phyloP scores from a whole-genome alignment of 2,329 filamentous ascomycete species.

The Botrytis hyacinthi region DNA sequence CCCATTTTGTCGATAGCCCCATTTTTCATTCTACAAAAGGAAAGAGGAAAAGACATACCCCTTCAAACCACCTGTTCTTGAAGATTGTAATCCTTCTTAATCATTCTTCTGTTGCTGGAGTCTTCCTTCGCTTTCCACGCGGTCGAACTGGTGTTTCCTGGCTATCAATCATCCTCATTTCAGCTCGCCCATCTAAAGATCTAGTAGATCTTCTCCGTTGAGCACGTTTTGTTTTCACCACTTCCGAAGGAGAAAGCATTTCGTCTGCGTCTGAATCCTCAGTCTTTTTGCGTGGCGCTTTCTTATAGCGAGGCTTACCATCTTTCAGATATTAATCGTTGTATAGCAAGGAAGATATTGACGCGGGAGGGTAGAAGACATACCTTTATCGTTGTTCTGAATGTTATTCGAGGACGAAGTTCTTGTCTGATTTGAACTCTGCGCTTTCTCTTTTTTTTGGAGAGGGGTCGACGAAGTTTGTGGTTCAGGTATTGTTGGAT shows the following conservation, averaged over 20 bases:
- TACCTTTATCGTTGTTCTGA: not conserved
- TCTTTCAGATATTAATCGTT: not conserved
- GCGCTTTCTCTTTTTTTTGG: not conserved
- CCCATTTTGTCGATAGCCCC: not conserved
- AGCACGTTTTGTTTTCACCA: not conserved
- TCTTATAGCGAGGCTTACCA: conserved; percentile 7
- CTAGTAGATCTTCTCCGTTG: not conserved
- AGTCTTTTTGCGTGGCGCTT: not conserved
- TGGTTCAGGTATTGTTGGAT: not conserved
- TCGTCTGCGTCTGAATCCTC: conserved; percentile 5
- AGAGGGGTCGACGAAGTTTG: not conserved
- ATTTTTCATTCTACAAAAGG: not conserved
- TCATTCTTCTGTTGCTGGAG: not conserved
- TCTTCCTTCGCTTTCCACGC: not conserved
- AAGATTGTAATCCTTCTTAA: not conserved
- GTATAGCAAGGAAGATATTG: not conserved
- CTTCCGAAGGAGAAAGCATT: not conserved
- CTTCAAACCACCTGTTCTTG: not conserved
- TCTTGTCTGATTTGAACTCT: not conserved
- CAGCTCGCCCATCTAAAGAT: not conserved
- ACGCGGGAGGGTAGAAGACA: not conserved
- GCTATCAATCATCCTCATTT: not conserved
- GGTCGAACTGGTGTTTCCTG: not conserved
- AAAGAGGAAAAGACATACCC: not conserved
- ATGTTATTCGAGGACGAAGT: not conserved